Evolutionary conservation across 1,284 basidiomycete genomes (phyloP), one percentile per base, ranked within the genome.

Genomic region (Paramarasmius palmivorus): DNA sequence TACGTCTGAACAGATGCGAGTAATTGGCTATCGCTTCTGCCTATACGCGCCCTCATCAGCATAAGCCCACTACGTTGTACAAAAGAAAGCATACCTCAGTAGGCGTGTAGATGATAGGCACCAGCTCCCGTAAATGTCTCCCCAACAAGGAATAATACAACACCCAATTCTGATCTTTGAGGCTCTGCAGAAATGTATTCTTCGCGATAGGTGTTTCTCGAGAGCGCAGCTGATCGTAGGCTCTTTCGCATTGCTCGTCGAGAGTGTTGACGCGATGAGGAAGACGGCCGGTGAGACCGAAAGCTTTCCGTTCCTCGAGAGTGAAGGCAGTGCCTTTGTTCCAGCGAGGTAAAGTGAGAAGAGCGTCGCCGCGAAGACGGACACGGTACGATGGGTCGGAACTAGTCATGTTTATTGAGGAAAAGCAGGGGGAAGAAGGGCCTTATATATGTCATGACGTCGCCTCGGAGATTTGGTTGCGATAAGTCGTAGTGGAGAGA

Each of bases 11-110:
- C 7, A 93, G 72, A 65, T 91, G 89, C 0, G 90, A 93, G 62
- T 92, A 93, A 48, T 86, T 79, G 4, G 85, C 71, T 49, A 93
- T 93, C 0, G 91, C 91, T 41, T 91, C 86, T 2, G 87, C 90
- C 79, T 86, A 50, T 5, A 46, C 38, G n/a, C n/a, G 32, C 19
- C 12, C 32, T 34, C 14, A 53, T 23, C 26, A 40, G 20, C 23
- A 32, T 17, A 32, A n/a, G n/a, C 15, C 32, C 12, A 41, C 22
- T 36, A 12, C 35, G 23, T 45, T 14, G 20, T 32, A 17, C 52
- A 23, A 37, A 41, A 36, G 37, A 6, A 45, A 9, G 61, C 72
- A 26, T 49, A 82, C 81, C 75, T 86, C 81, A 2, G 85, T 87
- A 1, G 84, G 84, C 0, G 85, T 88, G 59, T 91, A 91, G 45